phyloP scores from a whole-genome alignment of 495 filamentous ascomycete species.

The Annulohypoxylon bovei region DNA sequence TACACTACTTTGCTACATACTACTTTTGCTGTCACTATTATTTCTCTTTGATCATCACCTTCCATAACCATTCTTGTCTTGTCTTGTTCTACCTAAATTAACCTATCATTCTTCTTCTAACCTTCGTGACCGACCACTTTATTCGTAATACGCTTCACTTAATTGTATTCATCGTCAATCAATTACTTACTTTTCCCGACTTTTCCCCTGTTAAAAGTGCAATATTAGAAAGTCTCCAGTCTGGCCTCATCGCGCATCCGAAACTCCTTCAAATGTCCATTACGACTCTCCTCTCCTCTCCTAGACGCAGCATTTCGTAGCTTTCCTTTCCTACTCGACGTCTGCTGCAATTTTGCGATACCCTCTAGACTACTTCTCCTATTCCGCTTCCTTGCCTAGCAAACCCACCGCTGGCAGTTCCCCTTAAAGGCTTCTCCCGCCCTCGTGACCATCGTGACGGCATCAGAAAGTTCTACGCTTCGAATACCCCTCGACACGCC shows the following conservation, averaged over 20 bases:
- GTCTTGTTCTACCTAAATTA: slow-evolving; percentile 5
- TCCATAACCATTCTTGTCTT: slow-evolving; percentile 36
- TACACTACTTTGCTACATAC: background rate
- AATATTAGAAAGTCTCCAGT: slow-evolving; percentile 21
- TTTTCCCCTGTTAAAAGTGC: slow-evolving; percentile 9
- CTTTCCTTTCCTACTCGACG: slow-evolving; percentile 23
- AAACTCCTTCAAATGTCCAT: slow-evolving; percentile 10
- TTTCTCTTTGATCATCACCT: slow-evolving; percentile 35
- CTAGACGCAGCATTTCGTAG: slow-evolving; percentile 37
- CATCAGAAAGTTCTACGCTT: background rate
- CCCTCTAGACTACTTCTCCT: slow-evolving; percentile 27
- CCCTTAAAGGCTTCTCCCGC: slow-evolving; percentile 11
- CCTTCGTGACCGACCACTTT: slow-evolving; percentile 27
- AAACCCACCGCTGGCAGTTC: background rate
- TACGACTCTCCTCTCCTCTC: slow-evolving; percentile 18
- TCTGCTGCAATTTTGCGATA: slow-evolving; percentile 37
- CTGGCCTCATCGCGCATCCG: slow-evolving; percentile 16
- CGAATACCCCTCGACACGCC: slow-evolving; percentile 12
- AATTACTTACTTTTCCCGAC: slow-evolving; percentile 2
- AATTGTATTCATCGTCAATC: slow-evolving; percentile 38
- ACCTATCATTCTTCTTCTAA: slow-evolving; percentile 22
- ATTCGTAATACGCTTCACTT: slow-evolving; percentile 37
- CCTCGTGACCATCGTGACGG: slow-evolving; percentile 7
- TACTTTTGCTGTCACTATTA: background rate
- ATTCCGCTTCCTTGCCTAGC: slow-evolving; percentile 8